phyloP scores from a whole-genome alignment of 2,329 filamentous ascomycete species.

The Microdochium trichocladiopsis region DNA sequence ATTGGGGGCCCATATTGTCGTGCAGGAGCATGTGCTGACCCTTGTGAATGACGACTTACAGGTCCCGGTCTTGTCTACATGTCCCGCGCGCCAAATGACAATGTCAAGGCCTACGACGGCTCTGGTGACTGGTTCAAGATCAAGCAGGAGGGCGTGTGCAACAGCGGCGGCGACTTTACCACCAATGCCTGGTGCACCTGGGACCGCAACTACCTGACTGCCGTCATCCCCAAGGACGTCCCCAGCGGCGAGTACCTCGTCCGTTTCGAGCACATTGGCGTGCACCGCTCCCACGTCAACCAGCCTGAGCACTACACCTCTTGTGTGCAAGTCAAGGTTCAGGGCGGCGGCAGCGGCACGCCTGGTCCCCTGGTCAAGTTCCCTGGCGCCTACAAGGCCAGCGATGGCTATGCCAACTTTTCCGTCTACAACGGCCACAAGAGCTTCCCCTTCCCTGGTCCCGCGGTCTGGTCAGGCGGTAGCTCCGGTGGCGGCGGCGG shows the following conservation, averaged over 20 bases:
- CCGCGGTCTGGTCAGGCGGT: background rate
- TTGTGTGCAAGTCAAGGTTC: constrained; percentile 50
- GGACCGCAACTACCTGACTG: constrained; percentile 16
- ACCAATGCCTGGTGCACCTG: constrained; percentile 2
- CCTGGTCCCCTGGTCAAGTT: constrained; percentile 30
- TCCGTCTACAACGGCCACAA: background rate
- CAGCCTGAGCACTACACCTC: background rate
- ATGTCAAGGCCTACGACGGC: constrained; percentile 16
- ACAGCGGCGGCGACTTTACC: background rate
- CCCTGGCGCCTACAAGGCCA: constrained; percentile 43
- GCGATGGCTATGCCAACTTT: constrained; percentile 26
- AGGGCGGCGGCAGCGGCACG: constrained; percentile 20
- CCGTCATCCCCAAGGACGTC: constrained; percentile 22
- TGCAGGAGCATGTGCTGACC: too few relatives aligned
- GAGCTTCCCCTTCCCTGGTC: background rate
- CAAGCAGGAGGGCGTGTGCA: constrained; percentile 4
- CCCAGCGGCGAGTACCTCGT: constrained; percentile 26
- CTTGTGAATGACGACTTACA: too few relatives aligned
- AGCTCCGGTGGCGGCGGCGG: background rate
- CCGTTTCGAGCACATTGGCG: constrained; percentile 22
- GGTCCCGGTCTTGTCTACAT: background rate
- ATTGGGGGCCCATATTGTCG: too few relatives aligned
- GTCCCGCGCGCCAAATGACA: background rate
- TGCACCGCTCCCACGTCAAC: background rate
- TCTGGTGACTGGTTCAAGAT: constrained; percentile 16